Conservation (phyloP, 2,329 filamentous ascomycete species). For the Phoma sp. region DNA sequence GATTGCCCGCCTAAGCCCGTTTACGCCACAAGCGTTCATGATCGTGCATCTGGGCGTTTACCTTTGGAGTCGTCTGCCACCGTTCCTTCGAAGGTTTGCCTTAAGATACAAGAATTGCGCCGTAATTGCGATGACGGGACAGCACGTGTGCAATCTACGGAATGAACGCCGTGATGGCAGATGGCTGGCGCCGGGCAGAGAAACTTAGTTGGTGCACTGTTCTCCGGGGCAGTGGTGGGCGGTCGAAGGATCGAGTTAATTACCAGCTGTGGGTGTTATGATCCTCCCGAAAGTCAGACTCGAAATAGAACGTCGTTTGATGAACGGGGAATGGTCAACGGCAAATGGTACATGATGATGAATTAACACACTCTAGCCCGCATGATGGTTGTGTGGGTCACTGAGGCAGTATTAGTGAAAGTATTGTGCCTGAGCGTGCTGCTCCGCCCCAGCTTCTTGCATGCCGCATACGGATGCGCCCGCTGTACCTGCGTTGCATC, state of each 20-base stretch:
- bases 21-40: conserved; percentile 16
- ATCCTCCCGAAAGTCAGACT: neutral
- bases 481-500: neutral
- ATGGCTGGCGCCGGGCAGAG: conserved; percentile 4
- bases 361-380: neutral
- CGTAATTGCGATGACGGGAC: neutral
- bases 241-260: neutral
- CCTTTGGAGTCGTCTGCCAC: neutral
- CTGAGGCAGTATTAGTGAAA: conserved; percentile 2
- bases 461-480: neutral
- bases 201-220: conserved; percentile 13
- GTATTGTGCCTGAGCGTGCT: neutral
- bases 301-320: conserved; percentile 4
- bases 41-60: conserved; percentile 11
- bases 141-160: neutral
- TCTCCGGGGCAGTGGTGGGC: neutral
- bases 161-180: neutral
- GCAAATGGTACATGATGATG: neutral
- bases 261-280: neutral
- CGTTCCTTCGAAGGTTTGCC: neutral
- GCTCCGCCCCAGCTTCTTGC: neutral
- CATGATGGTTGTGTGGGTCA: neutral
- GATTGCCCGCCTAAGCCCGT: conserved; percentile 12
- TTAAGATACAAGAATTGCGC: neutral
- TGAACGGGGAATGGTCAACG: neutral